phyloP scores from a whole-genome alignment of 768 basidiomycete genomes.

The Trametes cinnabarina region DNA sequence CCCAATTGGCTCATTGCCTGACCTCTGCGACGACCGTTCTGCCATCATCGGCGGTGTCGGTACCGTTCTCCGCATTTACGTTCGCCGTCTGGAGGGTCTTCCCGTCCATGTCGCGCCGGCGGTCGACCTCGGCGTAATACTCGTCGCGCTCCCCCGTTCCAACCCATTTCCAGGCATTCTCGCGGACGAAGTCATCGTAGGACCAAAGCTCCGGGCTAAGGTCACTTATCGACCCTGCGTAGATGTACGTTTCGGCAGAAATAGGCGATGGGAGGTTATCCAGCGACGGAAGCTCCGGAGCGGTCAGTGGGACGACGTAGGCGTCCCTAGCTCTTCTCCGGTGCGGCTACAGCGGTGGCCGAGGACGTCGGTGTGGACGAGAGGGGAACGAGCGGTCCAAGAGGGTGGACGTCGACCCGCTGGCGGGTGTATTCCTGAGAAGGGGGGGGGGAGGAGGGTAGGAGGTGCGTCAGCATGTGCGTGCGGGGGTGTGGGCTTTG shows the following conservation, averaged over 20 bases:
- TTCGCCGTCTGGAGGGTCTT: slow-evolving; percentile 26
- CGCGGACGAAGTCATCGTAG: slow-evolving; percentile 74
- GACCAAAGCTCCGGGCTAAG: slow-evolving; percentile 72
- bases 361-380: slow-evolving; percentile 30
- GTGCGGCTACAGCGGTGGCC: slow-evolving; percentile 24
- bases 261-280: slow-evolving; percentile 37
- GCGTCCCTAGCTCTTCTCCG: slow-evolving; percentile 22
- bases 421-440: slow-evolving; percentile 70
- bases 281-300: slow-evolving; percentile 39
- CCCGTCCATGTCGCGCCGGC: slow-evolving; percentile 41
- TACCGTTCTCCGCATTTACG: not conserved
- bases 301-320: slow-evolving; percentile 38
- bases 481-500: not conserved
- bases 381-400: slow-evolving; percentile 41
- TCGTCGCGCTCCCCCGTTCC: slow-evolving; percentile 37
- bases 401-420: slow-evolving; percentile 52
- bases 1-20: not conserved
- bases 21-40: not conserved
- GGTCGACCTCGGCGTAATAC: slow-evolving; percentile 55
- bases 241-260: slow-evolving; percentile 75
- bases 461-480: not conserved
- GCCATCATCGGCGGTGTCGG: not conserved
- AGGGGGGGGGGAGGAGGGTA: not conserved
- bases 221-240: slow-evolving; percentile 38
- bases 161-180: slow-evolving; percentile 80